Conservation (phyloP, 768 basidiomycete species). For the Dentipellis sp. region DNA sequence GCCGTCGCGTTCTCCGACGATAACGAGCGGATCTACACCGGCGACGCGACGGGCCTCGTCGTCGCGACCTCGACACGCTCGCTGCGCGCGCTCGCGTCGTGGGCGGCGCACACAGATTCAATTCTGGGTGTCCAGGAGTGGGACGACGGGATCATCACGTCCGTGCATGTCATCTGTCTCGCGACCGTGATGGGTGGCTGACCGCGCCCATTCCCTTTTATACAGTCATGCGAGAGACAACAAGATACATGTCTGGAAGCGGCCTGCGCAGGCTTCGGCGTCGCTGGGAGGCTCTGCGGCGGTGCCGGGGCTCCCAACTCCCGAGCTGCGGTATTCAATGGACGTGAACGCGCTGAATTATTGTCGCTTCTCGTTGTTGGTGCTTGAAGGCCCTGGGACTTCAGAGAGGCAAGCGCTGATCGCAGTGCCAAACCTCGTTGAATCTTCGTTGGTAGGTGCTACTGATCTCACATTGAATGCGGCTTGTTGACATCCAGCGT, state of each 20-base stretch:
- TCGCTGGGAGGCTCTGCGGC: slow-evolving; percentile 46
- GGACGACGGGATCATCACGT: slow-evolving; percentile 67
- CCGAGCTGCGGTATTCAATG: slow-evolving; percentile 54
- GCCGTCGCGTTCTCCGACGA: slow-evolving; percentile 55
- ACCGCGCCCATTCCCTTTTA: neutral
- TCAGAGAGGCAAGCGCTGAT: slow-evolving; percentile 36
- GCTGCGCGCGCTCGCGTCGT: slow-evolving; percentile 62
- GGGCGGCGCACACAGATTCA: slow-evolving; percentile 74
- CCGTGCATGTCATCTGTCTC: slow-evolving; percentile 21
- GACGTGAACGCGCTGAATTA: slow-evolving; percentile 93
- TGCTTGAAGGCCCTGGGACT: slow-evolving; percentile 12
- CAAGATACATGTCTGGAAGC: slow-evolving; percentile 68
- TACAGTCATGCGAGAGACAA: slow-evolving; percentile 79
- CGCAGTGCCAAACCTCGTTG: slow-evolving; percentile 81
- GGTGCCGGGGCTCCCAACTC: slow-evolving; percentile 36
- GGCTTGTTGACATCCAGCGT: neutral
- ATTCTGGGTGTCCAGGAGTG: slow-evolving; percentile 77
- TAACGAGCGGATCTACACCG: slow-evolving; percentile 81
- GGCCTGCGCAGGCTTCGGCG: slow-evolving; percentile 34
- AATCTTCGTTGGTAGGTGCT: slow-evolving; percentile 65
- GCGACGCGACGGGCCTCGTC: slow-evolving; percentile 72
- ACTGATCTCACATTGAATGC: neutral
- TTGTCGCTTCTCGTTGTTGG: slow-evolving; percentile 76
- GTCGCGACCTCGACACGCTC: slow-evolving; percentile 68
- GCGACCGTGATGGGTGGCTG: neutral